Conservation (phyloP, 2,329 filamentous ascomycete genomes). For the Fusarium odoratissimum region DNA sequence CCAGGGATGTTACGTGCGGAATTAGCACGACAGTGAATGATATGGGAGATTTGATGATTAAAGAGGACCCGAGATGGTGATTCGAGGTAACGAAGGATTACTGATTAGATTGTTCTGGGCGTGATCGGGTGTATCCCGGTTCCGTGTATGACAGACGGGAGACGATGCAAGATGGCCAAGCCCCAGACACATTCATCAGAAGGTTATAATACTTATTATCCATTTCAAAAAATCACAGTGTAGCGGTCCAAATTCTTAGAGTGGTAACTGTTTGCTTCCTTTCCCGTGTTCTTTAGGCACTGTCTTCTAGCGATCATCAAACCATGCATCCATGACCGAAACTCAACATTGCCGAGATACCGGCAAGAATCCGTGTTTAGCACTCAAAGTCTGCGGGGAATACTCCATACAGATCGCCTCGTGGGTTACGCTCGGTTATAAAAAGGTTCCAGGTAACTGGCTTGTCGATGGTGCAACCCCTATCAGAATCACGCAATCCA, state of each 20-base stretch:
- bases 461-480: slow-evolving; percentile 41
- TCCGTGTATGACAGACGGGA: not conserved
- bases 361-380: not conserved
- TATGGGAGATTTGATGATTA: not conserved
- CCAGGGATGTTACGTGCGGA: not conserved
- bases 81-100: not conserved
- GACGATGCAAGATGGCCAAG: not conserved
- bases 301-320: not conserved
- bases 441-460: slow-evolving; percentile 1
- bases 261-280: fast-evolving
- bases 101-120: not conserved
- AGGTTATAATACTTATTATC: fast-evolving
- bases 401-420: not conserved
- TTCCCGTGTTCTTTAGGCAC: not conserved
- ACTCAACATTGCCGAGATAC: not conserved
- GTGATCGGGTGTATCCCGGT: not conserved
- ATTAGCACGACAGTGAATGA: not conserved
- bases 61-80: not conserved
- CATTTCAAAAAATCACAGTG: fast-evolving
- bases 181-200: not conserved
- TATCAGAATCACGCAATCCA: slow-evolving; percentile 42
- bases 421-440: not conserved
- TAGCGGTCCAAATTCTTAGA: fast-evolving
- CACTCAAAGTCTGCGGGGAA: not conserved
- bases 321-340: not conserved